Evolutionary conservation across 768 basidiomycete genomes (phyloP), one percentile per base, ranked within the genome.

Genomic region (Lactifluus echinatus): DNA sequence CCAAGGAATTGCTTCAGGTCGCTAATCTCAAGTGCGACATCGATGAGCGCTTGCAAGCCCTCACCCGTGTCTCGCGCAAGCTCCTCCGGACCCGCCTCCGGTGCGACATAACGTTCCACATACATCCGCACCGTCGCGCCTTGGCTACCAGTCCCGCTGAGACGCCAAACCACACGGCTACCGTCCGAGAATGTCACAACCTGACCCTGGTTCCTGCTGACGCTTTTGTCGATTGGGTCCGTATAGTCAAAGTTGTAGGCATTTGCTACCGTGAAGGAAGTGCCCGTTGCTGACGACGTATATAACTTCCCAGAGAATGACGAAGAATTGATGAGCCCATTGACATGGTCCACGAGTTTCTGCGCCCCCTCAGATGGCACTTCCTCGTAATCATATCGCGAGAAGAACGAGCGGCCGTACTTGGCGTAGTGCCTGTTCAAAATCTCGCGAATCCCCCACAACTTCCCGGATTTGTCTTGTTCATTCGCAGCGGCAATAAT

Each of bases 381-480:
- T 70, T 98, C 96, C 70, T 99, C 96, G 75, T 99, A 99, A 74
- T 99, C 96, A 72, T 99, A 98, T 60, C 94, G 87, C 65, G 89
- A 94, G 80, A 99, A 99, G 84, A 96, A 98, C 47, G 87, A 93
- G 58, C 96, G 91, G 43, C 96, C 96, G 71, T 99, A 98, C 66
- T 79, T 84, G 60, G 80, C 77, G 74, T 97, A 99, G 76, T 94
- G 93, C 66, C 80, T 81, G 64, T 82, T 77, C 21, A 95, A 81
- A 59, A 99, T 74, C 67, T 97, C 93, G 60, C 93, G 94, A 74
- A 99, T 96, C 11, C 90, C 89, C 50, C 88, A 75, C 26, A 90
- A 75, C 69, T 89, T 80, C 67, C 82, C 83, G 21, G 85, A 87
- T 24, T 61, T 46, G 44, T 59, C 58, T 19, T 81, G 73, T 65